These are phyloP conservation scores for Pilatotrama ljubarskyi DNA, from an alignment of 768 basidiomycete genomes.

Conservation along the genomic window DNA sequence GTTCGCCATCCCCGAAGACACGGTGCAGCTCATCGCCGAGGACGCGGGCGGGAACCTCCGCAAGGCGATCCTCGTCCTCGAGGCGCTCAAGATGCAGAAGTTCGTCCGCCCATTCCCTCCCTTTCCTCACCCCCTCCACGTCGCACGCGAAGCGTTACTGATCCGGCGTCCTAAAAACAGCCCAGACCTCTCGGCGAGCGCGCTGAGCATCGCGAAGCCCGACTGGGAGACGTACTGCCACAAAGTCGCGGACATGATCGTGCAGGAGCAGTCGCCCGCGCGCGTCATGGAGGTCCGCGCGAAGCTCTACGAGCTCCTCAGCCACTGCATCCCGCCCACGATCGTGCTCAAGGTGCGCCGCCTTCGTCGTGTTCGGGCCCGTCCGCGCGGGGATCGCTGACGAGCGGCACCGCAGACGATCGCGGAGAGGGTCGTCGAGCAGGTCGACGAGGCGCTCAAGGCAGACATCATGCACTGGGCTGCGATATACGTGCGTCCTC, in stretches of 20 bases:
- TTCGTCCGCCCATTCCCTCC: slow-evolving; percentile 39
- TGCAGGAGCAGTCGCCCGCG: slow-evolving; percentile 86
- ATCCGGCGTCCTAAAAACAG: slow-evolving; percentile 36
- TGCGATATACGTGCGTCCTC: slow-evolving; percentile 79
- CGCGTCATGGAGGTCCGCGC: slow-evolving; percentile 89
- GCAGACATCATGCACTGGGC: slow-evolving; percentile 98
- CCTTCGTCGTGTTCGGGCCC: not conserved
- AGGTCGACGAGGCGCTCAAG: slow-evolving; percentile 88
- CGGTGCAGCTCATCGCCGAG: slow-evolving; percentile 70
- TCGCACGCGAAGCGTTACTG: not conserved
- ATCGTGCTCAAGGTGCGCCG: slow-evolving; percentile 82
- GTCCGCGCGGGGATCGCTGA: not conserved
- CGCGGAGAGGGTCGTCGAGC: slow-evolving; percentile 82
- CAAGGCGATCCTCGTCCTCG: slow-evolving; percentile 91
- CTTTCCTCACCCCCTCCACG: not conserved
- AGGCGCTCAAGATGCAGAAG: slow-evolving; percentile 98
- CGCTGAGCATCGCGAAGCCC: slow-evolving; percentile 88
- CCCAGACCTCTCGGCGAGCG: slow-evolving; percentile 72
- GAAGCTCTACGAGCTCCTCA: slow-evolving; percentile 93
- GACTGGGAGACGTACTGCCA: slow-evolving; percentile 99
- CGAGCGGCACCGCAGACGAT: slow-evolving; percentile 64
- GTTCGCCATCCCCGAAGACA: slow-evolving; percentile 80
- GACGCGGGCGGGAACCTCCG: slow-evolving; percentile 90
- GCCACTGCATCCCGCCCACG: slow-evolving; percentile 95
- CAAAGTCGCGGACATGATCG: slow-evolving; percentile 87